Evolutionary conservation across 257 asterid species (phyloP).

Genomic region (Mentha longifolia): DNA sequence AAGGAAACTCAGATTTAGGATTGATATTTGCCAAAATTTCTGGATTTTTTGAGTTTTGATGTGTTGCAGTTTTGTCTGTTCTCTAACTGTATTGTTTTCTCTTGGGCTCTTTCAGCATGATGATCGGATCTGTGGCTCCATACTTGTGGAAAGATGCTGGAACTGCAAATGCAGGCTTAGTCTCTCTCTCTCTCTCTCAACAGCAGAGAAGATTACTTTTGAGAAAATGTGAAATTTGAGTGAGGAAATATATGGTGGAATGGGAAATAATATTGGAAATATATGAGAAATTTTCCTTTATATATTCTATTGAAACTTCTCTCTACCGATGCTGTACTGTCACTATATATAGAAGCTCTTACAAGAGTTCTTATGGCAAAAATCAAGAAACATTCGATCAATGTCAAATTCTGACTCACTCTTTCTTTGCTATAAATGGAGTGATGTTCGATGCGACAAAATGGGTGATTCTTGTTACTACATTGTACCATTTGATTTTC

Average conservation of each 20-base stretch:
- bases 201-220: not conserved
- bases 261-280: not conserved
- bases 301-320: not conserved
- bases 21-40: too few relatives aligned
- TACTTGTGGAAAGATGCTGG: too few relatives aligned
- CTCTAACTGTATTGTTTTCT: too few relatives aligned
- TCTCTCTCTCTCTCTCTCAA: not conserved
- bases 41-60: too few relatives aligned
- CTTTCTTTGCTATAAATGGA: not conserved
- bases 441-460: not conserved
- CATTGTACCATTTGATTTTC: not conserved
- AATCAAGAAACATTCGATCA: not conserved
- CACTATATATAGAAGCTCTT: not conserved
- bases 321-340: not conserved
- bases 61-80: too few relatives aligned
- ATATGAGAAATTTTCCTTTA: not conserved
- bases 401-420: not conserved
- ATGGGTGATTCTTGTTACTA: not conserved
- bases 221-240: not conserved
- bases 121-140: too few relatives aligned
- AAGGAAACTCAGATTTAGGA: too few relatives aligned
- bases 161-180: too few relatives aligned
- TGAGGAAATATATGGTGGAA: not conserved
- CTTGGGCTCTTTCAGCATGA: too few relatives aligned
- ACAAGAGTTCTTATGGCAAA: not conserved